Conservation (phyloP, 2,329 filamentous ascomycete species). For the Pezicula carpinea region DNA sequence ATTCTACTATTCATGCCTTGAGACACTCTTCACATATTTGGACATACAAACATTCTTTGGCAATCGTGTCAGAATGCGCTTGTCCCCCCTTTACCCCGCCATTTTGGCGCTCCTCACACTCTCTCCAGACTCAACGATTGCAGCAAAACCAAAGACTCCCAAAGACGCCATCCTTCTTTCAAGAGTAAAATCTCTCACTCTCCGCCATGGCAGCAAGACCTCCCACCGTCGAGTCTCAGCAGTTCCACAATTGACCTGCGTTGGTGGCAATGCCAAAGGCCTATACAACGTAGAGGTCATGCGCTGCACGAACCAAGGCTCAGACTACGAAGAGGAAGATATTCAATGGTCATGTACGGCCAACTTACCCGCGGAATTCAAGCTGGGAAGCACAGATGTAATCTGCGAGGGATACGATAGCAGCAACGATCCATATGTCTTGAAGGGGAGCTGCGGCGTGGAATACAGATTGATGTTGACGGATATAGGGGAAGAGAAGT, state of each 20-base stretch:
- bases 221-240: slow-evolving; percentile 70
- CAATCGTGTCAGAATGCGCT: slow-evolving; percentile 8
- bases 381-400: slow-evolving; percentile 82
- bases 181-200: slow-evolving; percentile 72
- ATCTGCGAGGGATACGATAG: slow-evolving; percentile 83
- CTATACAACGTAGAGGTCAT: slow-evolving; percentile 75
- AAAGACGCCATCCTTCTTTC: slow-evolving; percentile 54
- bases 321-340: slow-evolving; percentile 73
- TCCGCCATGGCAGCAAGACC: slow-evolving; percentile 64
- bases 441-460: slow-evolving; percentile 89
- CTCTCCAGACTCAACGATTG: slow-evolving; percentile 24
- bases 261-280: slow-evolving; percentile 59
- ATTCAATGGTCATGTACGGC: slow-evolving; percentile 87
- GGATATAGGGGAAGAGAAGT: slow-evolving; percentile 66
- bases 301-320: slow-evolving; percentile 84
- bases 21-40: background rate
- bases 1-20: background rate
- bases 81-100: slow-evolving; percentile 17
- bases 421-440: slow-evolving; percentile 75
- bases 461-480: slow-evolving; percentile 82
- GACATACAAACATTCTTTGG: background rate
- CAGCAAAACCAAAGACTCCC: slow-evolving; percentile 11
- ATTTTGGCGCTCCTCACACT: slow-evolving; percentile 18
- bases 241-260: slow-evolving; percentile 75
- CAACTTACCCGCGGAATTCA: slow-evolving; percentile 53